Evolutionary conservation across 2,329 filamentous ascomycete genomes (phyloP).

Genomic region (Paracoccidioides brasiliensis): DNA sequence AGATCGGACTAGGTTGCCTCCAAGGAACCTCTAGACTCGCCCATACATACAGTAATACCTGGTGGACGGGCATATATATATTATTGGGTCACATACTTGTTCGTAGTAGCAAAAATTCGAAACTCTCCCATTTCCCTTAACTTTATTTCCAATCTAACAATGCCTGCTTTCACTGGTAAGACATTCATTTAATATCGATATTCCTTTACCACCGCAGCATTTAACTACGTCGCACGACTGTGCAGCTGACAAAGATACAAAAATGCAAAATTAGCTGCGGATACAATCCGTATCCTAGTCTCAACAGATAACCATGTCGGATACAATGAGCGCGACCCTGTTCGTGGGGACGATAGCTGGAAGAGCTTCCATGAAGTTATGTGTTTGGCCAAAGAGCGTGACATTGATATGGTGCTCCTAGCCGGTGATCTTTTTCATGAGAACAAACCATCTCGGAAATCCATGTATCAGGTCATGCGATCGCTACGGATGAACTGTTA

Average conservation of each 20-base stretch:
- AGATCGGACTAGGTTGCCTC: background rate
- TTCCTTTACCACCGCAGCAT: background rate
- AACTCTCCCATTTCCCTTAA: background rate
- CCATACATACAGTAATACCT: no score
- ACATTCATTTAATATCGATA: background rate
- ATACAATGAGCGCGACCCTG: slow-evolving; percentile 82
- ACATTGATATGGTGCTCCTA: slow-evolving; percentile 96
- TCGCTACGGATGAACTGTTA: slow-evolving; percentile 86
- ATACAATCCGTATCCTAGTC: slow-evolving; percentile 88
- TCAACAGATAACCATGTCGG: slow-evolving; percentile 97
- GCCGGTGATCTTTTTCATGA: slow-evolving; percentile 95
- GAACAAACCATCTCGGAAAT: slow-evolving; percentile 90
- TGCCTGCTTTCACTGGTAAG: slow-evolving; percentile 20
- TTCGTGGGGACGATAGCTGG: slow-evolving; percentile 96
- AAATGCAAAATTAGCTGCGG: slow-evolving; percentile 36
- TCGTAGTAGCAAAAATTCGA: background rate
- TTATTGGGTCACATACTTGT: background rate
- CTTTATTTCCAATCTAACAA: slow-evolving; percentile 8
- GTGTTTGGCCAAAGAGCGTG: slow-evolving; percentile 68
- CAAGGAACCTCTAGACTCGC: background rate
- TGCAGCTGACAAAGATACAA: background rate
- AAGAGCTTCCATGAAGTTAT: slow-evolving; percentile 91
- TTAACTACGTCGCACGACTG: background rate
- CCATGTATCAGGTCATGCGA: slow-evolving; percentile 95
- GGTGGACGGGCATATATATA: background rate